phyloP scores from a whole-genome alignment of 352 stramenopile genomes.

The Globisporangium sylvaticum region DNA sequence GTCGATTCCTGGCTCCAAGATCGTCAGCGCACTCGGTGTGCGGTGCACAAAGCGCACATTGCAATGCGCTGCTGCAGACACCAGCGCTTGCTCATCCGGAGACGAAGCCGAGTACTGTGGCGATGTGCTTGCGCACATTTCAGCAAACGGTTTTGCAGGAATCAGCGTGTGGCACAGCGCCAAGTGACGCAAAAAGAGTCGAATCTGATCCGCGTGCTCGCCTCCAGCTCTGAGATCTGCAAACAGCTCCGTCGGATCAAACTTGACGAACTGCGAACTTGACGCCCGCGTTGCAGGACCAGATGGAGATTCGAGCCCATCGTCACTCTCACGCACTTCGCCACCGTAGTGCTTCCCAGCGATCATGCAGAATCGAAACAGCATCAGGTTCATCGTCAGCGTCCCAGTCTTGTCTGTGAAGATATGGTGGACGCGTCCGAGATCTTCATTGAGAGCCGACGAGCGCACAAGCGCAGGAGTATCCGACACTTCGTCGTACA shows the following conservation, averaged over 20 bases:
- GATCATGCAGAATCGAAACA: slow-evolving; percentile 95
- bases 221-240: slow-evolving; percentile 39
- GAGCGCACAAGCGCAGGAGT: slow-evolving; percentile 80
- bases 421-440: slow-evolving; percentile 89
- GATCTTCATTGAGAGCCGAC: slow-evolving; percentile 89
- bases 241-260: slow-evolving; percentile 68
- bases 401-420: slow-evolving; percentile 96
- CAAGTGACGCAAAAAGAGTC: slow-evolving; percentile 68
- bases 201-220: slow-evolving; percentile 39
- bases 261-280: slow-evolving; percentile 47
- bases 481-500: slow-evolving; percentile 90
- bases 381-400: slow-evolving; percentile 94
- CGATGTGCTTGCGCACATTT: slow-evolving; percentile 73
- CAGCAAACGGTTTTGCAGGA: slow-evolving; percentile 53
- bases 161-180: slow-evolving; percentile 81
- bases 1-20: slow-evolving; percentile 42
- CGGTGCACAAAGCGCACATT: slow-evolving; percentile 79
- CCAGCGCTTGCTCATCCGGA: slow-evolving; percentile 75
- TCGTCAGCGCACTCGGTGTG: slow-evolving; percentile 50
- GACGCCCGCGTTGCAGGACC: neutral
- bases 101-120: slow-evolving; percentile 81
- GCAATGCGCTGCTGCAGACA: slow-evolving; percentile 67
- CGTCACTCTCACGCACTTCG: slow-evolving; percentile 28
- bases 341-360: slow-evolving; percentile 91
- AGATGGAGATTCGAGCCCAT: neutral